A percentile compares a stretch with the other conserved stretches of the same genome.
Evolutionary conservation across 2,329 filamentous ascomycete genomes (phyloP).

Genomic region (Cladosporium sp.): DNA sequence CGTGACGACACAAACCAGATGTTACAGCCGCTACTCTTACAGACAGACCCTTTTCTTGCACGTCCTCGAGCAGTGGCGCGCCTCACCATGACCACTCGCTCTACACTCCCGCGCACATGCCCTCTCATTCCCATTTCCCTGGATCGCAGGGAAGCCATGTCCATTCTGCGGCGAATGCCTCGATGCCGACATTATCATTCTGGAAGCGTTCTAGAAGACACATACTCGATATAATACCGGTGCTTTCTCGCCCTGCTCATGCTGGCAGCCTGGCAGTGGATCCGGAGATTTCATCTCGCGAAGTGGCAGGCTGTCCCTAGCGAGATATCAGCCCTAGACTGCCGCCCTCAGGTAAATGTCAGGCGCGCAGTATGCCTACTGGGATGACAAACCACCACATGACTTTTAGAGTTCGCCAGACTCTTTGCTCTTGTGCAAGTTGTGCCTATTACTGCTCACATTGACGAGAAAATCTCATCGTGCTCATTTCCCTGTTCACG

Average conservation of each 20-base stretch:
- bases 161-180: constrained; percentile 5
- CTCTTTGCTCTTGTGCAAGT: not conserved
- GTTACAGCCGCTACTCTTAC: not conserved
- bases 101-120: not conserved
- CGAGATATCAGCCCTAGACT: not conserved
- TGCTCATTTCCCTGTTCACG: not conserved
- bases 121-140: not conserved
- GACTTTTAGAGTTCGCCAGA: not conserved
- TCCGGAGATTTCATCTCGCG: not conserved
- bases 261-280: not conserved
- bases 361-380: not conserved
- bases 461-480: not conserved
- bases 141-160: constrained; percentile 7
- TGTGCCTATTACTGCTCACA: not conserved
- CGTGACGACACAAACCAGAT: not conserved
- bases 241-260: not conserved
- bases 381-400: not conserved
- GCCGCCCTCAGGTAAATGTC: not conserved
- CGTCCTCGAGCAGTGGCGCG: not conserved
- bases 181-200: constrained; percentile 4
- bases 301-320: constrained; percentile 6
- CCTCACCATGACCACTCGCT: constrained; percentile 3
- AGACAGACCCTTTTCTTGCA: not conserved
- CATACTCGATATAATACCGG: not conserved
- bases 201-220: constrained; percentile 10